These are phyloP conservation scores for Monosporascus sp. DNA, from an alignment of 2,329 filamentous ascomycete species.

Conservation along the genomic window DNA sequence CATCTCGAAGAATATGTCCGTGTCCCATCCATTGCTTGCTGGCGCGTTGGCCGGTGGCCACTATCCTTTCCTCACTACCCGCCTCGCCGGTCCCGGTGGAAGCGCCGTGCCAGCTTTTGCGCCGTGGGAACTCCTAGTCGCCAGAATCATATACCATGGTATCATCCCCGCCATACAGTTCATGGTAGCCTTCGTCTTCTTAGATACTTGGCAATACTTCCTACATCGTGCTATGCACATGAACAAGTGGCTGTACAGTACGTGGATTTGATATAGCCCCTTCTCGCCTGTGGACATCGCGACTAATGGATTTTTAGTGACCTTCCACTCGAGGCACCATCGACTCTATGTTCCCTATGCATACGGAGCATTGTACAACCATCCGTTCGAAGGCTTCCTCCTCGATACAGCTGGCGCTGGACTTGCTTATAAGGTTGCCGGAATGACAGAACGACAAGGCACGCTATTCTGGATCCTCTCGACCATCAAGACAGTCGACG, in stretches of 20 bases:
- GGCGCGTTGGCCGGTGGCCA: conserved; percentile 72
- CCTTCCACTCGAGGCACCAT: conserved; percentile 93
- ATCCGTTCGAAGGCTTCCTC: conserved; percentile 88
- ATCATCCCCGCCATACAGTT: conserved; percentile 75
- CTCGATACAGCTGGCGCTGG: conserved; percentile 87
- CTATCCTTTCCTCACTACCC: conserved; percentile 66
- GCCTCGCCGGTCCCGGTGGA: conserved; percentile 46
- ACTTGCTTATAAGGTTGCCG: conserved; percentile 72
- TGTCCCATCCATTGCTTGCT: conserved; percentile 67
- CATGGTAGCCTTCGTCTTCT: conserved; percentile 62
- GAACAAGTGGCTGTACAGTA: conserved; percentile 96
- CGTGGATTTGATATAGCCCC: conserved; percentile 48
- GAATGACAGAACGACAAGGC: conserved; percentile 79
- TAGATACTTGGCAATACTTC: conserved; percentile 99
- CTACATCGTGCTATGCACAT: conserved; percentile 94
- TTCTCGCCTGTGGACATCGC: conserved; percentile 43
- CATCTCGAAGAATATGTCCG: conserved; percentile 69
- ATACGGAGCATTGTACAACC: conserved; percentile 94
- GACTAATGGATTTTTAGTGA: conserved; percentile 45
- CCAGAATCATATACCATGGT: conserved; percentile 74
- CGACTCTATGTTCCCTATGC: conserved; percentile 96
- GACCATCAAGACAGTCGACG: conserved; percentile 93
- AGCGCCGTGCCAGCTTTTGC: conserved; percentile 66
- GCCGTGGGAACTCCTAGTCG: conserved; percentile 70
- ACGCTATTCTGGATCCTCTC: conserved; percentile 86